These are phyloP conservation scores for Verticillium nonalfalfae DNA, from an alignment of 2,329 filamentous ascomycete species.

Conservation along the genomic window DNA sequence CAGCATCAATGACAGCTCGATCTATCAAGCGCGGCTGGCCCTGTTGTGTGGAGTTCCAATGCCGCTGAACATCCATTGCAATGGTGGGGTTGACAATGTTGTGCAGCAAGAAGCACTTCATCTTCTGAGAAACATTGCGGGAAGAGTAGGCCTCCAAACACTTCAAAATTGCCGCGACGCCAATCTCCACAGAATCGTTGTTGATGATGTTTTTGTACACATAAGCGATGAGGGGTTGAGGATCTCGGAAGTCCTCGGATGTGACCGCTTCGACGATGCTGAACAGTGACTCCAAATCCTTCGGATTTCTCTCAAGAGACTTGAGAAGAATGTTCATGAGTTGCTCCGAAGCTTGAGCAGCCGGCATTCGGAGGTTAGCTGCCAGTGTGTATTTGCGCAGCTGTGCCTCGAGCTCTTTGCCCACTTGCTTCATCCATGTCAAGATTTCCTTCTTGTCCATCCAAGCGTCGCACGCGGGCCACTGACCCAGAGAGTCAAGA, in stretches of 20 bases:
- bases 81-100: constrained; percentile 94
- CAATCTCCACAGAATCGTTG: constrained; percentile 79
- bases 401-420: constrained; percentile 72
- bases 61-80: constrained; percentile 89
- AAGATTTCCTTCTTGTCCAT: constrained; percentile 60
- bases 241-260: constrained; percentile 71
- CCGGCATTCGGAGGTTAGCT: constrained; percentile 69
- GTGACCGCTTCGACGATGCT: constrained; percentile 79
- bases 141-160: constrained; percentile 84
- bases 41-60: constrained; percentile 57
- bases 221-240: constrained; percentile 70
- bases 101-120: constrained; percentile 87
- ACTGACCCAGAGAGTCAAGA: constrained; percentile 69
- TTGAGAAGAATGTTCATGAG: constrained; percentile 79
- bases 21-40: constrained; percentile 69
- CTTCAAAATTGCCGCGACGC: constrained; percentile 73
- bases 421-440: constrained; percentile 56
- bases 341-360: constrained; percentile 84
- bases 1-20: constrained; percentile 77
- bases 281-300: constrained; percentile 79
- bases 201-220: constrained; percentile 82
- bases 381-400: constrained; percentile 66
- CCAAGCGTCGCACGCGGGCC: constrained; percentile 61
- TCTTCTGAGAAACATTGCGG: constrained; percentile 74
- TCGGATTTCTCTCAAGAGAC: constrained; percentile 67